Evolutionary conservation across 768 basidiomycete species (phyloP).

Genomic region (Collybiopsis confluens): DNA sequence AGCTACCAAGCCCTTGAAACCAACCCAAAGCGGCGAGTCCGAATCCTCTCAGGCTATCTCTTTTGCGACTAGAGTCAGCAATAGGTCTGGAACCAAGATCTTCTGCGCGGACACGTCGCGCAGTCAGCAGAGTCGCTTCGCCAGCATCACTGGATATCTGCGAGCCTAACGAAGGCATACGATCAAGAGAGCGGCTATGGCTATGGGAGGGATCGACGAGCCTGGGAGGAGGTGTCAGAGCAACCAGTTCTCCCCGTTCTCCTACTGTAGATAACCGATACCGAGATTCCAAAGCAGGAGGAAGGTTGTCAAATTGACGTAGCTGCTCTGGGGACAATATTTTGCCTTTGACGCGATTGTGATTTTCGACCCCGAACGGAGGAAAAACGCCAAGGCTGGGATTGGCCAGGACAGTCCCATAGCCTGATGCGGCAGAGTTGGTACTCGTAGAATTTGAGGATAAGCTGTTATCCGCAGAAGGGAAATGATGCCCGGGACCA

Average conservation of each 20-base stretch:
- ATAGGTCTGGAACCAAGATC: constrained; percentile 29
- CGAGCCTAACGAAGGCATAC: constrained; percentile 1
- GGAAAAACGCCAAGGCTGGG: constrained; percentile 35
- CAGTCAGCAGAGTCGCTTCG: constrained; percentile 45
- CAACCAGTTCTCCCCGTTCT: constrained; percentile 19
- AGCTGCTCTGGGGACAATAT: constrained; percentile 34
- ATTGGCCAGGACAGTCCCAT: constrained; percentile 37
- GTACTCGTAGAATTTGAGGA: constrained; percentile 35
- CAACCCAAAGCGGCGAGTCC: constrained; percentile 56
- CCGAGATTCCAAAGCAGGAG: constrained; percentile 27
- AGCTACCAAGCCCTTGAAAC: constrained; percentile 42
- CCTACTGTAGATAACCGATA: constrained; percentile 4
- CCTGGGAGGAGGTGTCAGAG: constrained; percentile 30
- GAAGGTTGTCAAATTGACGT: constrained; percentile 31
- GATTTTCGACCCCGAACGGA: constrained; percentile 26
- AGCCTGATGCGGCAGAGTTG: constrained; percentile 40
- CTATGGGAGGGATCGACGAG: constrained; percentile 28
- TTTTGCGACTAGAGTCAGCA: constrained; percentile 21
- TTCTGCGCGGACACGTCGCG: constrained; percentile 42
- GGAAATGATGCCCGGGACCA: constrained; percentile 34
- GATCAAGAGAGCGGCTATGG: constrained; percentile 12
- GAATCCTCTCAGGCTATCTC: constrained; percentile 30
- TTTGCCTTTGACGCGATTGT: constrained; percentile 23
- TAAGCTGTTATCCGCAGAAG: constrained; percentile 33
- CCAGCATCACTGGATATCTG: constrained; percentile 7